phyloP scores from a whole-genome alignment of 2,329 filamentous ascomycete genomes.

The Scleromitrula shiraiana region DNA sequence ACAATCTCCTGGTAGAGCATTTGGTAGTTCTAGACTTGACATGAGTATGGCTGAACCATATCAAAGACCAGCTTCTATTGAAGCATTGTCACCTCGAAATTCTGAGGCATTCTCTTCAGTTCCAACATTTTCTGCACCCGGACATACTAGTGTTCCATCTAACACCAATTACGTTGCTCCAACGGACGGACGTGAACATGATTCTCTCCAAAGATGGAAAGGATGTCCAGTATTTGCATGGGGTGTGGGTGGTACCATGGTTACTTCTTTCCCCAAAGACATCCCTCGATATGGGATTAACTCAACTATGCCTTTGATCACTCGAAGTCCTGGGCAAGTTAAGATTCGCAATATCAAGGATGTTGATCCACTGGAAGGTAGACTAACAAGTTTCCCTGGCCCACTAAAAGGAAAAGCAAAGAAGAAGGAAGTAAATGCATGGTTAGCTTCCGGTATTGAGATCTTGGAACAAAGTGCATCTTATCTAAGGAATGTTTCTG shows the following conservation, averaged over 20 bases:
- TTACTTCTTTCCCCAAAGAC: constrained; percentile 82
- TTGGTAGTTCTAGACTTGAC: constrained; percentile 39
- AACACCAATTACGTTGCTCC: constrained; percentile 52
- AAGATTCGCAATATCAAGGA: constrained; percentile 70
- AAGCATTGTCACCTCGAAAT: constrained; percentile 24
- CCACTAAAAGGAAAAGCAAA: constrained; percentile 84
- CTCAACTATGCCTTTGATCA: constrained; percentile 65
- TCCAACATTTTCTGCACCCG: constrained; percentile 10
- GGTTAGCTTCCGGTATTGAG: constrained; percentile 73
- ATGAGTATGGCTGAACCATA: constrained; percentile 33
- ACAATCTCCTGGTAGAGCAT: constrained; percentile 50
- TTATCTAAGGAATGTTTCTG: constrained; percentile 37
- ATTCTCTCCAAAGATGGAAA: constrained; percentile 83
- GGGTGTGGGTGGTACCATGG: constrained; percentile 75
- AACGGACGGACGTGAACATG: constrained; percentile 59
- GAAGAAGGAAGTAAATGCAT: constrained; percentile 84
- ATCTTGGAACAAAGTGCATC: constrained; percentile 51
- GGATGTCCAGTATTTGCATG: constrained; percentile 81
- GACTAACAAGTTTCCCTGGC: constrained; percentile 76
- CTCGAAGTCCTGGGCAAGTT: constrained; percentile 75
- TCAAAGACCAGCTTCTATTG: constrained; percentile 45
- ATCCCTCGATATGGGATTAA: constrained; percentile 72
- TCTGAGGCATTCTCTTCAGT: constrained; percentile 8
- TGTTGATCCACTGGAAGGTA: constrained; percentile 61
- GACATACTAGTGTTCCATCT: constrained; percentile 44